A percentile compares a stretch with the other conserved stretches of the same genome.
Evolutionary conservation across 1,139 yeast genomes (phyloP).

Genomic region (Insectozyma bohioensis): DNA sequence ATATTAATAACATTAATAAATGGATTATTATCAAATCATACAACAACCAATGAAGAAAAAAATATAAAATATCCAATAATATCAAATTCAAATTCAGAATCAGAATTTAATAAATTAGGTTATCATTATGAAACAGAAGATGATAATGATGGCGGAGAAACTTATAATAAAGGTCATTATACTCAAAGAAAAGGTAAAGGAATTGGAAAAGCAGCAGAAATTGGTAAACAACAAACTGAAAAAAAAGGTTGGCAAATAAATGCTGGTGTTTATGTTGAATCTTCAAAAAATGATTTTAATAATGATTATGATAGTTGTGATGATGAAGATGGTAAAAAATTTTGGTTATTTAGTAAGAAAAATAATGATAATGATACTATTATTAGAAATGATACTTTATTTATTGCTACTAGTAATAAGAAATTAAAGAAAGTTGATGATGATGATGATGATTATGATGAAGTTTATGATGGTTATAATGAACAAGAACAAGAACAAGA

Average conservation of each 20-base stretch:
- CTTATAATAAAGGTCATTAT: no score
- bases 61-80: not conserved
- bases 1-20: no score
- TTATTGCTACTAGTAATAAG: no score
- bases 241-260: conserved; percentile 9
- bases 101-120: no score
- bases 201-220: not conserved
- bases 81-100: not conserved
- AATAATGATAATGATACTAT: not conserved
- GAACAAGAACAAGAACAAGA: no score
- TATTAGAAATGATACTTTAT: not conserved
- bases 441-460: no score
- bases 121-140: no score
- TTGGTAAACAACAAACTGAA: not conserved
- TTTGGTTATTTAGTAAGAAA: conserved; percentile 2
- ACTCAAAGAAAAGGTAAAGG: not conserved
- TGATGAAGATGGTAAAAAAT: conserved; percentile 5
- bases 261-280: conserved; percentile 9
- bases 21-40: no score
- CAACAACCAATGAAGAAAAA: no score
- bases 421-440: no score
- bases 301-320: not conserved
- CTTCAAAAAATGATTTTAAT: not conserved
- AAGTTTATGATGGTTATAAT: no score
- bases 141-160: no score